Percentiles rank a stretch among this genome's conserved stretches.
phyloP scores from a whole-genome alignment of 306 rosid species.

The Alnus glutinosa region DNA sequence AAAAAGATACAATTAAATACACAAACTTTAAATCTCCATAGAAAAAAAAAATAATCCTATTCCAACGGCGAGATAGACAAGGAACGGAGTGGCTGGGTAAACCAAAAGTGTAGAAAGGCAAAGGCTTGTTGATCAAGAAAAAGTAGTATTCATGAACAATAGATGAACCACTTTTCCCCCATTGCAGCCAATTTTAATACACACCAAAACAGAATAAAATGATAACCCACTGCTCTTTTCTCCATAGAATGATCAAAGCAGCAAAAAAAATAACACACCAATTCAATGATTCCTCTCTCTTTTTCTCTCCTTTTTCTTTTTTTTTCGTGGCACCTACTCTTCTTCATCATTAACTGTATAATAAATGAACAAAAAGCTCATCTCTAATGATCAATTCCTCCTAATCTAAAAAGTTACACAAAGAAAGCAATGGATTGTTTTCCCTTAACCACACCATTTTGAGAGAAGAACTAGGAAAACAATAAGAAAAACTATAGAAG shows the following conservation, averaged over 20 bases:
- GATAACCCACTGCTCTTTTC: conserved; percentile 31
- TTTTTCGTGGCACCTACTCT: conserved; percentile 25
- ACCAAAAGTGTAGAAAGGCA: conserved; percentile 8
- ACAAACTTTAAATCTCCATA: too few species aligned
- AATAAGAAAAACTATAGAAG: conserved; percentile 76
- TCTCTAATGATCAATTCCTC: conserved; percentile 25
- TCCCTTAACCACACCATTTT: conserved; percentile 68
- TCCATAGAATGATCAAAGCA: conserved; percentile 36
- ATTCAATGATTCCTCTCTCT: conserved; percentile 27
- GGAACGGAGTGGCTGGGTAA: not conserved
- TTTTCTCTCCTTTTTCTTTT: not conserved
- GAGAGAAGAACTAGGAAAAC: conserved; percentile 68
- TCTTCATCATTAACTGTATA: conserved; percentile 34
- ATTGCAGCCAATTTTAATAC: conserved; percentile 27
- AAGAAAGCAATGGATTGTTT: not conserved
- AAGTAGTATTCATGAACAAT: conserved; percentile 24
- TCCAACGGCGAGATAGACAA: too few species aligned
- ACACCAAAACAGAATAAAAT: conserved; percentile 19
- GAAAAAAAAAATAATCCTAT: too few species aligned
- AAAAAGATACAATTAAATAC: too few species aligned
- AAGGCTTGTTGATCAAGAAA: conserved; percentile 41
- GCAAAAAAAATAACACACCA: conserved; percentile 30
- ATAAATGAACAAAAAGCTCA: conserved; percentile 34
- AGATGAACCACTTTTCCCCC: conserved; percentile 24
- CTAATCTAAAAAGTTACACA: conserved; percentile 35